Evolutionary conservation across 768 basidiomycete species (phyloP).

Genomic region (Chalciporus sphaerocephalus): DNA sequence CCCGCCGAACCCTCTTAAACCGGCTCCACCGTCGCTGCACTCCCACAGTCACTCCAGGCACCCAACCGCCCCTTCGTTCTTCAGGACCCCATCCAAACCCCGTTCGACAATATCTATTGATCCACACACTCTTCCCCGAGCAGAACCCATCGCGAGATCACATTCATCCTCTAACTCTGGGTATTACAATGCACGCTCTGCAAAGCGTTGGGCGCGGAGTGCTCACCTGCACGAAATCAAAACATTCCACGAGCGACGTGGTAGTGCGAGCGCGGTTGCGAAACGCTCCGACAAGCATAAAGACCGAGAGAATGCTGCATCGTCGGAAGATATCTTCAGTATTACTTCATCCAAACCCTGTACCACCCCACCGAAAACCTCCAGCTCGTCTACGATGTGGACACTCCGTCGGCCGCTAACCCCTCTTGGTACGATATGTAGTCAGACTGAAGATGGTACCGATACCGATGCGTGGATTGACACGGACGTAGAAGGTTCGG

Average conservation of each 20-base stretch:
- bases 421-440: constrained; percentile 6
- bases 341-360: neutral
- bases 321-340: constrained; percentile 18
- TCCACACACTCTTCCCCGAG: constrained; percentile 25
- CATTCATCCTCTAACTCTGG: constrained; percentile 22
- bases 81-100: constrained; percentile 23
- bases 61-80: constrained; percentile 1
- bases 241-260: constrained; percentile 8
- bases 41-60: constrained; percentile 9
- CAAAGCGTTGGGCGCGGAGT: constrained; percentile 57
- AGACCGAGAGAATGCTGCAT: constrained; percentile 11
- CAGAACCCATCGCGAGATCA: constrained; percentile 16
- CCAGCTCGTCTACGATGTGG: neutral
- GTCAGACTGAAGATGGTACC: constrained; percentile 8
- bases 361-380: neutral
- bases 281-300: constrained; percentile 5
- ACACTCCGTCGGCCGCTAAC: constrained; percentile 5
- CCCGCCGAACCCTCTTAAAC: neutral
- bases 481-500: constrained; percentile 36
- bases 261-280: constrained; percentile 5
- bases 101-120: constrained; percentile 11
- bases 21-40: neutral
- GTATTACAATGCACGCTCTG: constrained; percentile 28
- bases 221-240: constrained; percentile 69
- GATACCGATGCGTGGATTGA: constrained; percentile 37